A percentile compares a stretch with the other conserved stretches of the same genome.
Conservation (phyloP, 331 rosid genomes). For the Pyrus hybrid region DNA sequence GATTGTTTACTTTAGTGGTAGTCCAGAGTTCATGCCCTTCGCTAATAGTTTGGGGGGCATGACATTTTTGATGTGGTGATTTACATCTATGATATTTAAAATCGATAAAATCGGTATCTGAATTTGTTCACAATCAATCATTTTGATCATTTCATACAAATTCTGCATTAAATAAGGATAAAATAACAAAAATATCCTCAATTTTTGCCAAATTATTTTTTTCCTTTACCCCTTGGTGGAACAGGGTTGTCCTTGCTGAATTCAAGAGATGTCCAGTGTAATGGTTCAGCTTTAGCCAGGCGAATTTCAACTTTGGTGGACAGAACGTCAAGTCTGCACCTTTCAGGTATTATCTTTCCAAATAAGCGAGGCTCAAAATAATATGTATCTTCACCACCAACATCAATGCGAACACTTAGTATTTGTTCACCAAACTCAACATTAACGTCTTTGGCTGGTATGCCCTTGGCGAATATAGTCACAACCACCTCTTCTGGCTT, state of each 20-base stretch:
- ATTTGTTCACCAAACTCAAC: constrained; percentile 88
- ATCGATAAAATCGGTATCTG: neutral
- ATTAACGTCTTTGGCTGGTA: constrained; percentile 42
- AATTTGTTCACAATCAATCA: neutral
- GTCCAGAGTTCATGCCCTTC: neutral
- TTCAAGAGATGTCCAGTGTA: constrained; percentile 61
- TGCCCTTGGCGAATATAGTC: neutral
- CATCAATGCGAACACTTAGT: constrained; percentile 51
- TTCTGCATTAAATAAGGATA: too few relatives aligned
- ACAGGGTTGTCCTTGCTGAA: constrained; percentile 18
- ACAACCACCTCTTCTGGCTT: too few relatives aligned
- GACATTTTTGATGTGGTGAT: neutral
- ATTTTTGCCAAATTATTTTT: too few relatives aligned
- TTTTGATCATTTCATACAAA: too few relatives aligned
- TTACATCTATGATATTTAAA: neutral
- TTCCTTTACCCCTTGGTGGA: too few relatives aligned
- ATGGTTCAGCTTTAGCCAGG: constrained; percentile 60
- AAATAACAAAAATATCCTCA: too few relatives aligned
- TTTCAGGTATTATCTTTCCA: constrained; percentile 67
- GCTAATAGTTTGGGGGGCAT: neutral
- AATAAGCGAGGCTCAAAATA: constrained; percentile 65
- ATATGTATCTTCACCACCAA: constrained; percentile 58
- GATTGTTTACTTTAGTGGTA: neutral
- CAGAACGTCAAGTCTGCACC: constrained; percentile 45
- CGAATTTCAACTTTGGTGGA: constrained; percentile 79